Evolutionary conservation across 257 asterid species (phyloP), one percentile per base, ranked within the genome.

Genomic region (Capsicum pubescens): DNA sequence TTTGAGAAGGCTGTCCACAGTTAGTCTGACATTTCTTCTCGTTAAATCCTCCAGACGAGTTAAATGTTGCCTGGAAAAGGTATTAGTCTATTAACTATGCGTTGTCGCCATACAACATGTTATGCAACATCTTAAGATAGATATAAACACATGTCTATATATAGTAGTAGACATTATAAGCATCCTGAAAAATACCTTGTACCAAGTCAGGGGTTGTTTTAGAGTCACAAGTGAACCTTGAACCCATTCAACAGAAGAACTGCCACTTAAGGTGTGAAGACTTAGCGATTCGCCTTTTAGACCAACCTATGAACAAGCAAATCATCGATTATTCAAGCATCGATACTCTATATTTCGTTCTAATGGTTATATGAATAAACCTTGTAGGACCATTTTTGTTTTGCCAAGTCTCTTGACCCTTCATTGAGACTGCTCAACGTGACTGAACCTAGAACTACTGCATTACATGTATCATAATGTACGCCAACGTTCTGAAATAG

Each of bases 201-300:
- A 97, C 99, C 98, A 97, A 19, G 99, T 94, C 59, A 97, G 89
- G 36, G 99, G 98, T 70, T 93, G 98, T 85, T 91, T 93, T 83
- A 87, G 89, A 87, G 94, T 93, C 81, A 92, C 50, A 35, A 86
- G 84, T 6, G 96, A 89, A 72, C 97, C 98, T 54, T 82, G 80
- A 39, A 59, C 81, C 98, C 97, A 93, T 69, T 93, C 97, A 7
- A 26, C 1, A 26, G 1, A 26, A 26, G 32, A 26, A 26, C 1
- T 26, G 32, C 32, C 32, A 26, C 32, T 89, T 55, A 85, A 81
- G 7, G 92, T 84, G 69, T 89, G 88, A 39, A 95, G 91, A 61
- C 89, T 86, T 44, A 89, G 85, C 2, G 92, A 83, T 88, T 97
- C 98, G 10, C 99, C 99, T 87, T 88, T 90, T 59, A 97, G 67